phyloP scores from a whole-genome alignment of 495 filamentous ascomycete genomes.

The Lasiosphaeria ovina region DNA sequence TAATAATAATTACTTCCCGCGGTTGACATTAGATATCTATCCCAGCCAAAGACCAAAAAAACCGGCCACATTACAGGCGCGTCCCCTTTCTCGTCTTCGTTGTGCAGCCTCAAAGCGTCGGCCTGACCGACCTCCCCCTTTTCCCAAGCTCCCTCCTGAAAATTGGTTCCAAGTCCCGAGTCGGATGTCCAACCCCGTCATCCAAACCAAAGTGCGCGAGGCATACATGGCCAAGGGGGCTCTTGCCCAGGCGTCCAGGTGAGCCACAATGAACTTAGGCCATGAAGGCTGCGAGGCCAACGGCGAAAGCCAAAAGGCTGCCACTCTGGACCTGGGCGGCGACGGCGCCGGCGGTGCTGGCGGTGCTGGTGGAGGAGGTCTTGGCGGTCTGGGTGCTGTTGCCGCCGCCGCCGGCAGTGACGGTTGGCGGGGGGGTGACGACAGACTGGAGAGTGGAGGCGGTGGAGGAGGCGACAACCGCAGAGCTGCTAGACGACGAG shows the following conservation, averaged over 20 bases:
- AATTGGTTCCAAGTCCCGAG: no score
- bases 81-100: no score
- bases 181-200: no score
- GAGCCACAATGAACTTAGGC: slow-evolving; percentile 8
- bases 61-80: no score
- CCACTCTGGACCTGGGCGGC: slow-evolving; percentile 12
- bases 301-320: slow-evolving; percentile 16
- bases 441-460: background rate
- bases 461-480: background rate
- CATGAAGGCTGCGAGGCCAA: slow-evolving; percentile 20
- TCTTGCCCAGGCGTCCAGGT: background rate
- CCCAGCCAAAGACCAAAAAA: no score
- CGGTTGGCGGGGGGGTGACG: background rate
- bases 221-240: no score
- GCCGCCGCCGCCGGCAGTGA: slow-evolving; percentile 3
- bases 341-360: slow-evolving; percentile 9
- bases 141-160: no score
- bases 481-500: background rate
- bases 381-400: background rate
- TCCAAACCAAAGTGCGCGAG: no score
- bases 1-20: no score
- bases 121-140: no score
- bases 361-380: slow-evolving; percentile 2
- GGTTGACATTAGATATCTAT: no score
- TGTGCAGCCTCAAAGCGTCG: no score